Percentiles rank a stretch among this genome's conserved stretches.
phyloP scores from a whole-genome alignment of 257 asterid genomes.

The Penstemon davidsonii region DNA sequence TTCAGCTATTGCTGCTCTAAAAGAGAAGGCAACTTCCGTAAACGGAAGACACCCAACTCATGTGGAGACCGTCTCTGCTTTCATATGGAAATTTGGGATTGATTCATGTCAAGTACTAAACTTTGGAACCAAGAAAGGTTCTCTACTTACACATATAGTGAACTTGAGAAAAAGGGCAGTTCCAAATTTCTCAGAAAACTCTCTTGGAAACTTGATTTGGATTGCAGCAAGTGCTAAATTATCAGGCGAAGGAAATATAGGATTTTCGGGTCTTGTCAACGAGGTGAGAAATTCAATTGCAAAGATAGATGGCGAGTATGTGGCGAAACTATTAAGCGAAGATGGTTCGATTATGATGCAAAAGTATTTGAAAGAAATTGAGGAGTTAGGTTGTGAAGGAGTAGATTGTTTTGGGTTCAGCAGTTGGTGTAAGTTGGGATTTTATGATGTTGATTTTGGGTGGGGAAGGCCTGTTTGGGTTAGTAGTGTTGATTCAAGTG shows the following conservation, averaged over 20 bases:
- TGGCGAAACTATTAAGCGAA: conserved; percentile 44
- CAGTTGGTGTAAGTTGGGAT: conserved; percentile 79
- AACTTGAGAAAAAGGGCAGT: conserved; percentile 54
- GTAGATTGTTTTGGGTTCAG: conserved; percentile 56
- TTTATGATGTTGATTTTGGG: conserved; percentile 71
- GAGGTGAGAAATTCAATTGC: conserved; percentile 40
- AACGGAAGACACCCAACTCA: conserved; percentile 38
- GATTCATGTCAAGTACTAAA: conserved; percentile 34
- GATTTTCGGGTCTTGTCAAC: conserved; percentile 35
- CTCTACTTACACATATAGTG: conserved; percentile 66
- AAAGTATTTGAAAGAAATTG: conserved; percentile 46
- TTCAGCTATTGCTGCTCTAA: conserved; percentile 38
- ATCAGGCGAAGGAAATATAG: conserved; percentile 1
- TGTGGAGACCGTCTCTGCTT: conserved; percentile 67
- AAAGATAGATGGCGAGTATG: conserved; percentile 38
- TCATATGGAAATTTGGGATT: conserved; percentile 59
- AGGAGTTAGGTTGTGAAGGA: conserved; percentile 40
- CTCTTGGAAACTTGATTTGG: conserved; percentile 73
- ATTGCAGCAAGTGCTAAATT: conserved; percentile 41
- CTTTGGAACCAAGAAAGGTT: conserved; percentile 31
- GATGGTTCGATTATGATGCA: conserved; percentile 46
- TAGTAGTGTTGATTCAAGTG: conserved; percentile 52
- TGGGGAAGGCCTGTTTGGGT: conserved; percentile 85
- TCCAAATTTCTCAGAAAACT: conserved; percentile 38
- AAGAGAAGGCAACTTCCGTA: conserved; percentile 26